phyloP scores from a whole-genome alignment of 345 rosid genomes.

The Noccaea bulbosa region DNA sequence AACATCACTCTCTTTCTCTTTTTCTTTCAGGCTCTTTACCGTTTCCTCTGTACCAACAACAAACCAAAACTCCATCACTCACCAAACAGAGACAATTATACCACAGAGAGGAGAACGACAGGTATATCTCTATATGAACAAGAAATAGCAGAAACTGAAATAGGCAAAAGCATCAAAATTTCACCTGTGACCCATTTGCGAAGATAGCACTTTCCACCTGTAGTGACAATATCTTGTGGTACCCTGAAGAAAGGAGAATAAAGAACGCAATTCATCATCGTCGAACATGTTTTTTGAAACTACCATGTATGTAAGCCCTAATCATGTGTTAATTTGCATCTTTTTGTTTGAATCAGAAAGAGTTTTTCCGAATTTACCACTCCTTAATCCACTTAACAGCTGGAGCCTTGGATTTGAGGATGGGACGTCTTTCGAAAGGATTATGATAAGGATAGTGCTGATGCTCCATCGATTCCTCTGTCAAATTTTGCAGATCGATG shows the following conservation, averaged over 20 bases:
- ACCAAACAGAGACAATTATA: conserved; percentile 14
- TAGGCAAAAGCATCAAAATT: background rate
- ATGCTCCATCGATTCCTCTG: conserved; percentile 33
- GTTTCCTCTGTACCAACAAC: conserved; percentile 59
- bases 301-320: background rate
- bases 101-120: background rate
- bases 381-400: conserved; percentile 85
- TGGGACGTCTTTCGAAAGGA: conserved; percentile 77
- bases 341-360: background rate
- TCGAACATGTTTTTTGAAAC: no score
- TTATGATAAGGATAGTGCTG: conserved; percentile 54
- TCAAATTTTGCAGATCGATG: background rate
- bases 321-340: background rate
- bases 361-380: conserved; percentile 53
- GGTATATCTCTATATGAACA: background rate
- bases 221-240: conserved; percentile 94
- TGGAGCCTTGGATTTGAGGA: conserved; percentile 69
- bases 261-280: background rate
- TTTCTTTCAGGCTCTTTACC: conserved; percentile 69
- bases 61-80: background rate
- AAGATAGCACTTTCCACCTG: conserved; percentile 88
- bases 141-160: background rate
- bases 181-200: conserved; percentile 89
- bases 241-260: conserved; percentile 57
- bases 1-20: conserved; percentile 64